Percentiles rank a stretch among this genome's conserved stretches.
Evolutionary conservation across 805 yeast species (phyloP).

Genomic region (Kuraishia borneana): DNA sequence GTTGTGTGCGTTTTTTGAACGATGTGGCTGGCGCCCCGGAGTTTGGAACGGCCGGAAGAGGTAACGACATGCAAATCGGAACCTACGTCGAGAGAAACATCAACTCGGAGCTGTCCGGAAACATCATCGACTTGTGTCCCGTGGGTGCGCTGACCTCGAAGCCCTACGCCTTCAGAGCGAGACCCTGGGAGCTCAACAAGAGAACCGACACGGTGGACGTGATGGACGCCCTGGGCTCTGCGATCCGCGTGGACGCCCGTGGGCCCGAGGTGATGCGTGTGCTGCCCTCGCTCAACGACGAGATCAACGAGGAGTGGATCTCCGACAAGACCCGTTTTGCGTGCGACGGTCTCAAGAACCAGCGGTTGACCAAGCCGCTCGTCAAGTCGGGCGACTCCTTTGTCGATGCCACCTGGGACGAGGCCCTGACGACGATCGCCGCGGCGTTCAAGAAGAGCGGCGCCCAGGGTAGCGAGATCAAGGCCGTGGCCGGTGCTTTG

Average conservation of each 20-base stretch:
- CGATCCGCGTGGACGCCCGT: conserved; percentile 74
- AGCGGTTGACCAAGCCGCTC: conserved; percentile 74
- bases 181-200: conserved; percentile 82
- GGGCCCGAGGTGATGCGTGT: conserved; percentile 85
- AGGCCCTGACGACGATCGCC: conserved; percentile 62
- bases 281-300: conserved; percentile 77
- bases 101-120: conserved; percentile 78
- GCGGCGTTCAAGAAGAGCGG: conserved; percentile 42
- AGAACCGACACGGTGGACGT: conserved; percentile 83
- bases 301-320: conserved; percentile 85
- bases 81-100: conserved; percentile 79
- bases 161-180: conserved; percentile 85
- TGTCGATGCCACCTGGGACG: conserved; percentile 78
- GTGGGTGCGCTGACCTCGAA: conserved; percentile 87
- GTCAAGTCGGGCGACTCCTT: conserved; percentile 60
- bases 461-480: conserved; percentile 61
- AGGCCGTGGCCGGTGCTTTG: conserved; percentile 75
- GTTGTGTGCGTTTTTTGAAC: conserved; percentile 83
- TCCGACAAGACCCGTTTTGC: conserved; percentile 82
- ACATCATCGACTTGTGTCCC: conserved; percentile 80
- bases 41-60: conserved; percentile 82
- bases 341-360: conserved; percentile 76
- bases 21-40: conserved; percentile 92
- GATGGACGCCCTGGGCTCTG: conserved; percentile 73
- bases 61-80: conserved; percentile 87